Conservation (phyloP, 179 eudicot genomes). For the Heliamphora pulchella region DNA sequence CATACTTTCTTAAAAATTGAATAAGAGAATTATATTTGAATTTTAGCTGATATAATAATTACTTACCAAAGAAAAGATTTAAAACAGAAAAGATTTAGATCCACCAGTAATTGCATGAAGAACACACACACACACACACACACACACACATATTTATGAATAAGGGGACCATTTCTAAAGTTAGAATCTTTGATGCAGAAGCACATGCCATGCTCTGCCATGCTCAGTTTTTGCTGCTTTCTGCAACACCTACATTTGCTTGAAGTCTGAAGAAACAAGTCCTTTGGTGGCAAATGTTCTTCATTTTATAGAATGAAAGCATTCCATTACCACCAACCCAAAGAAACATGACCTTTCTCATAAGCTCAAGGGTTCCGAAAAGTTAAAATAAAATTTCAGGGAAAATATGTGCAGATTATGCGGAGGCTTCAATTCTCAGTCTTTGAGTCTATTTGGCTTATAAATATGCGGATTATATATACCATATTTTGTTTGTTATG, state of each 20-base stretch:
- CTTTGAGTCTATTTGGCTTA: constrained; percentile 28
- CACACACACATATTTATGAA: neutral
- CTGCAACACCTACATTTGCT: constrained; percentile 40
- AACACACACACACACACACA: too few relatives aligned
- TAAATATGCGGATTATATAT: too few relatives aligned
- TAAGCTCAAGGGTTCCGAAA: too few relatives aligned
- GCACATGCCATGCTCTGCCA: constrained; percentile 44
- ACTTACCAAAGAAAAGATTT: too few relatives aligned
- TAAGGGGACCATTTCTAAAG: constrained; percentile 50
- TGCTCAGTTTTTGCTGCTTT: constrained; percentile 41
- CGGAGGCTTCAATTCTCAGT: constrained; percentile 43
- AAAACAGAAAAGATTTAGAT: too few relatives aligned
- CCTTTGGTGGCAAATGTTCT: constrained; percentile 38
- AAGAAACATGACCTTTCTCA: constrained; percentile 32
- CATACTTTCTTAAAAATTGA: too few relatives aligned
- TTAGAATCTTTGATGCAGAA: constrained; percentile 44
- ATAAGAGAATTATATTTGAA: too few relatives aligned
- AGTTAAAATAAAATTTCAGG: too few relatives aligned
- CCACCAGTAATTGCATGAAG: too few relatives aligned
- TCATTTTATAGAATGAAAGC: constrained; percentile 24
- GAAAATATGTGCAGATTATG: constrained; percentile 19
- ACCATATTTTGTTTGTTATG: too few relatives aligned
- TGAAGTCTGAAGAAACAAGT: constrained; percentile 44
- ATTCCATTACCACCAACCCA: constrained; percentile 29
- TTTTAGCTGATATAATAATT: too few relatives aligned